These are phyloP conservation scores for Cytospora piceicola DNA, from an alignment of 2,329 filamentous ascomycete genomes.

Conservation along the genomic window DNA sequence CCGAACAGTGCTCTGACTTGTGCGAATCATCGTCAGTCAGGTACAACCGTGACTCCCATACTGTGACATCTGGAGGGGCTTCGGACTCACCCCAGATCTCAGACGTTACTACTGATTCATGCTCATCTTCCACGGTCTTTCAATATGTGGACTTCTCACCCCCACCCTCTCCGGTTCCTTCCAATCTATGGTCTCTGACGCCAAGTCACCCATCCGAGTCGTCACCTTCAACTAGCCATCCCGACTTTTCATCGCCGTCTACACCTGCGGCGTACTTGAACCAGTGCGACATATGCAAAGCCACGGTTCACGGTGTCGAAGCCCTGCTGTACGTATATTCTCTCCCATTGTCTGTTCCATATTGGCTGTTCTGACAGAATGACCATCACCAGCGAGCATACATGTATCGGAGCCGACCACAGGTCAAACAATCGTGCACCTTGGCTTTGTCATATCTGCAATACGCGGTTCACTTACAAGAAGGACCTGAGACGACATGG, in stretches of 20 bases:
- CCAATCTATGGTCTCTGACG: background rate
- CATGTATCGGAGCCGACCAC: background rate
- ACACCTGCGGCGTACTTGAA: background rate
- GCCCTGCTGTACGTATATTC: background rate
- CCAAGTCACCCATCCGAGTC: background rate
- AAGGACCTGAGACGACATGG: constrained; percentile 12
- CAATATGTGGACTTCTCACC: background rate
- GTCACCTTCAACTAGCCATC: background rate
- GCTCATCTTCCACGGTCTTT: background rate
- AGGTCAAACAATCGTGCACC: too few relatives aligned
- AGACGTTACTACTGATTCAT: constrained; percentile 1
- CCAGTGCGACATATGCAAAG: background rate
- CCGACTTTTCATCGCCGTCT: background rate
- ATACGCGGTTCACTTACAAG: background rate
- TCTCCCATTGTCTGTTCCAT: background rate
- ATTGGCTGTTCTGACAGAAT: background rate
- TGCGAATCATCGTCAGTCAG: background rate
- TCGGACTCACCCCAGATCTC: background rate
- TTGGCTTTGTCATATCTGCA: constrained; percentile 11
- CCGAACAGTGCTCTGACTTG: constrained; percentile 2
- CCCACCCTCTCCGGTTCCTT: background rate
- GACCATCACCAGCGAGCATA: background rate
- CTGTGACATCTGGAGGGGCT: background rate
- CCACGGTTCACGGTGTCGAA: background rate
- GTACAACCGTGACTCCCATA: background rate